A percentile compares a stretch with the other conserved stretches of the same genome.
Evolutionary conservation across 805 yeast species (phyloP).

Genomic region (Maudiozyma pseudohumilis): DNA sequence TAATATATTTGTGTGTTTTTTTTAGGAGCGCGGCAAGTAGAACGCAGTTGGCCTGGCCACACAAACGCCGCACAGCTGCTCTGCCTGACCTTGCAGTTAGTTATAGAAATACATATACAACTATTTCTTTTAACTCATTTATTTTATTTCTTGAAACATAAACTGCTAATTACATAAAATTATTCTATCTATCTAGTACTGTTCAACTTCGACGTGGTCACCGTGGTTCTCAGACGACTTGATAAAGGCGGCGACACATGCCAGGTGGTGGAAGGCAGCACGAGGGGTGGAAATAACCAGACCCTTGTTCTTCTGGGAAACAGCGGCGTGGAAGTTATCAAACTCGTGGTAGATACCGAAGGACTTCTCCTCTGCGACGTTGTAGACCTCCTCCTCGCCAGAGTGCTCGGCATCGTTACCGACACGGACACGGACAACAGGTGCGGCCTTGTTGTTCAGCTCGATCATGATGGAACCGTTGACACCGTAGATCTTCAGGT

Average conservation of each 20-base stretch:
- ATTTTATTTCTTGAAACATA: too few relatives aligned
- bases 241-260: conserved; percentile 77
- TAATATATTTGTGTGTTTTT: too few relatives aligned
- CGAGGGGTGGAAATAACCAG: conserved; percentile 55
- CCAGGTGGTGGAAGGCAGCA: conserved; percentile 84
- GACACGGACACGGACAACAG: conserved; percentile 30
- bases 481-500: conserved; percentile 65
- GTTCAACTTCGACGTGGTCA: conserved; percentile 38
- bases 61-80: too few relatives aligned
- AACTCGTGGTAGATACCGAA: conserved; percentile 53
- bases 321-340: conserved; percentile 50
- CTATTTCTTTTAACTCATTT: too few relatives aligned
- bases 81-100: too few relatives aligned
- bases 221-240: conserved; percentile 55
- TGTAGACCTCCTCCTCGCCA: conserved; percentile 25
- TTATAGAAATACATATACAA: too few relatives aligned
- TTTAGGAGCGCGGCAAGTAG: too few relatives aligned
- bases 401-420: conserved; percentile 22
- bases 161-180: not conserved
- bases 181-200: not conserved
- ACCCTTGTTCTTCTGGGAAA: conserved; percentile 48
- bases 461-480: conserved; percentile 67
- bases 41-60: too few relatives aligned
- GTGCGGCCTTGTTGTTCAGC: conserved; percentile 38
- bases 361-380: conserved; percentile 33